Evolutionary conservation across 2,329 filamentous ascomycete species (phyloP).

Genomic region (Sphaerulina populicola): DNA sequence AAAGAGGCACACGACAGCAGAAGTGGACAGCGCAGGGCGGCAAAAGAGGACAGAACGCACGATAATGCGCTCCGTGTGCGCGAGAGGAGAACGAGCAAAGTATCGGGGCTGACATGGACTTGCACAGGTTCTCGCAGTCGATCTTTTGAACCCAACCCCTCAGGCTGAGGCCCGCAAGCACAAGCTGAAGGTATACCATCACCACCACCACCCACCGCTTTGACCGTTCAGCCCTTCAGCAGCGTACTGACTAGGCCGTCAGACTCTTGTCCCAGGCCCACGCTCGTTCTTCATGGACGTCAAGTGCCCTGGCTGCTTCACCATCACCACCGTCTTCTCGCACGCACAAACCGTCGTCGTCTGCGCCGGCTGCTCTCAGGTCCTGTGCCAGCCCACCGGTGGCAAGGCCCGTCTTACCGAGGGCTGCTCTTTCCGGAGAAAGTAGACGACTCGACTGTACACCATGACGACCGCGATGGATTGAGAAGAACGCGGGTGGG

Average conservation of each 20-base stretch:
- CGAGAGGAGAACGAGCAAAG: not conserved
- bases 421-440: conserved; percentile 99
- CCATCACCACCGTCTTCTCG: conserved; percentile 99
- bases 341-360: conserved; percentile 99
- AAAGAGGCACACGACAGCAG: conserved; percentile 25
- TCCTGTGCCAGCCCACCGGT: conserved; percentile 98
- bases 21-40: conserved; percentile 1
- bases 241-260: conserved; percentile 8
- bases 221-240: no score
- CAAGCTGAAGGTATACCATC: conserved; percentile 92
- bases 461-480: conserved; percentile 22
- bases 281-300: conserved; percentile 99
- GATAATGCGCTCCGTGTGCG: conserved; percentile 2
- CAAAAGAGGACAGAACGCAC: conserved; percentile 2
- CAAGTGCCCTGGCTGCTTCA: conserved; percentile 99
- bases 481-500: conserved; percentile 7
- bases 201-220: not conserved
- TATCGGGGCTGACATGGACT: conserved; percentile 21
- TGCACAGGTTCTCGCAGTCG: conserved; percentile 94
- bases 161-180: conserved; percentile 99
- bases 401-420: conserved; percentile 98
- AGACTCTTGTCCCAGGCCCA: conserved; percentile 75
- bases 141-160: conserved; percentile 98
- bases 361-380: conserved; percentile 98
- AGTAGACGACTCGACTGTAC: conserved; percentile 59